Conservation (phyloP, 352 stramenopile species). For the Phytopythium sindhum region DNA sequence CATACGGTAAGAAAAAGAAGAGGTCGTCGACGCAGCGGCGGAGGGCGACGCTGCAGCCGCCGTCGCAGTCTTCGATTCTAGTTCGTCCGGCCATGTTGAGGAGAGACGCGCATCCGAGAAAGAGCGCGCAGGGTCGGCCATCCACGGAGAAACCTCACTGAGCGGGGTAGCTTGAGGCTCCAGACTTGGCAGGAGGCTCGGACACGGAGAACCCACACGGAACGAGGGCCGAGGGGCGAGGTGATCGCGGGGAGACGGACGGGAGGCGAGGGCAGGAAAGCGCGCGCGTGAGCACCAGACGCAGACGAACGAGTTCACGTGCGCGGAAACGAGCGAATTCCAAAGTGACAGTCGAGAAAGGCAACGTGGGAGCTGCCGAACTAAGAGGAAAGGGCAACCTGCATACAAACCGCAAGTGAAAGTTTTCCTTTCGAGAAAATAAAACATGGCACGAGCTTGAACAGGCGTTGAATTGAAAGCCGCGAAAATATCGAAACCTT, state of each 20-base stretch:
- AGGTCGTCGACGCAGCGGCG: slow-evolving; percentile 21
- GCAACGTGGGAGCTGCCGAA: neutral
- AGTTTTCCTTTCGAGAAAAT: neutral
- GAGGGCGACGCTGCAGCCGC: neutral
- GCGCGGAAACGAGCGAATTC: slow-evolving; percentile 4
- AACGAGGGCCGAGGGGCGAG: neutral
- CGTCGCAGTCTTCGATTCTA: neutral
- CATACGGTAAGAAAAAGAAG: slow-evolving; percentile 61
- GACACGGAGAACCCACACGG: neutral
- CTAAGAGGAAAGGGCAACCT: neutral
- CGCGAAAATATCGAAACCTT: too few relatives aligned
- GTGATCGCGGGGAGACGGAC: neutral
- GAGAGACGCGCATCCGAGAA: slow-evolving; percentile 7
- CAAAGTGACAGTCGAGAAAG: slow-evolving; percentile 4
- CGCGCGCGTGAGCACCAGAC: neutral
- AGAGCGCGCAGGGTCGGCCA: slow-evolving; percentile 30
- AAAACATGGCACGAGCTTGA: too few relatives aligned
- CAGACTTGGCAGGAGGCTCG: slow-evolving; percentile 2
- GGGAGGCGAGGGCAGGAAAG: neutral
- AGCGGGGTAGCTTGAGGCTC: slow-evolving; percentile 1
- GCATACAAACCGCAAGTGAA: neutral
- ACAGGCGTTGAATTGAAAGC: slow-evolving; percentile 4
- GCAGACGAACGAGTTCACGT: neutral
- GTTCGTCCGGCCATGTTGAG: slow-evolving; percentile 8
- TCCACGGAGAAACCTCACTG: slow-evolving; percentile 23